Evolutionary conservation across 768 basidiomycete genomes (phyloP), one percentile per base, ranked within the genome.

Genomic region (Mrakia blollopis): DNA sequence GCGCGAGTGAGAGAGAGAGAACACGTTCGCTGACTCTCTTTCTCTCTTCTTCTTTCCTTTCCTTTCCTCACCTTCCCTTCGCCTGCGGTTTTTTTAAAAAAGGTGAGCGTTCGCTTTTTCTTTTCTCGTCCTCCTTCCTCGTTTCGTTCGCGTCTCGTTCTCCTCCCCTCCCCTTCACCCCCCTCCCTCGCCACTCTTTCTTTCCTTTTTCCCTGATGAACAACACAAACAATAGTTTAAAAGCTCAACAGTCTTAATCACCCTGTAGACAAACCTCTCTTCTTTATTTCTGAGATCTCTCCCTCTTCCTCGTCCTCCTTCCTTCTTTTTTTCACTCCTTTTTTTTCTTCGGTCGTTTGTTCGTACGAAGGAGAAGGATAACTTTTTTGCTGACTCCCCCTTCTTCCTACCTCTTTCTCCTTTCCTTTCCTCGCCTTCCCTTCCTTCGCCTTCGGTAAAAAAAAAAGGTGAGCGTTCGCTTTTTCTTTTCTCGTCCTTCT

Each of bases 211-310:
- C 57, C 28, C 57, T 57, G 57, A 57, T 57, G 57, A 57, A 79
- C 80, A 82, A 83, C 79, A 79, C 73, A 74, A 74, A 63, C 73
- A 74, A 65, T 65, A 72, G 76, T 80, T 81, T 81, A 79, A 81
- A 84, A 84, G 83, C 83, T 84, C 83, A 84, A 84, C 83, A 84
- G 82, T 84, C 83, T 80, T 74, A 83, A 80, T 70, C 79, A 80
- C 5, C 39, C 57, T 84, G 83, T 80, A 72, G 73, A 77, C 77
- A 65, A 76, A 74, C 72, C 57, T 25, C 65, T 74, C 70, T 70
- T 75, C 68, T 78, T 70, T 73, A 70, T 67, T 72, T 77, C 70
- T 74, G 78, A 78, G 57, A 57, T 57, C 57, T 44, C 75, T 6
- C 44, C 72, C 21, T 61, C 32, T 21, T 35, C 72, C 23, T 60